These are phyloP conservation scores for Ocimum tenuiflorum DNA, from an alignment of 257 asterid genomes.

Conservation along the genomic window DNA sequence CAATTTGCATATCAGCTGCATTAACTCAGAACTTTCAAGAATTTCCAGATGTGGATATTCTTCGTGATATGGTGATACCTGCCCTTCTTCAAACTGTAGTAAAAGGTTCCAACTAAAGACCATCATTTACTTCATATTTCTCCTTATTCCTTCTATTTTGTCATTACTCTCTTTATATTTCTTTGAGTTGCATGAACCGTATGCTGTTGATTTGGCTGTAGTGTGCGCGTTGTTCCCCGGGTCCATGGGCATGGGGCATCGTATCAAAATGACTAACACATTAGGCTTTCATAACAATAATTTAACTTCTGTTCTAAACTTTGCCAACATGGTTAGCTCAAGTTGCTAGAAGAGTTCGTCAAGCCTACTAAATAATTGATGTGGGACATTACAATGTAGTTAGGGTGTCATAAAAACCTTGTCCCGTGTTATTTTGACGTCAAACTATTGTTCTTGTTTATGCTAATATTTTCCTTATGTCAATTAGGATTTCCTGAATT, in stretches of 20 bases:
- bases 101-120: constrained; percentile 50
- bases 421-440: background rate
- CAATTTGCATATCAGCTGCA: constrained; percentile 54
- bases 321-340: background rate
- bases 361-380: background rate
- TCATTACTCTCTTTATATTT: background rate
- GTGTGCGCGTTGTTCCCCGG: background rate
- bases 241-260: no score
- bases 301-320: no score
- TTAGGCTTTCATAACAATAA: no score
- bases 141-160: background rate
- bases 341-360: background rate
- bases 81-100: constrained; percentile 63
- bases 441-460: background rate
- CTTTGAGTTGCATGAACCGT: background rate
- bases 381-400: background rate
- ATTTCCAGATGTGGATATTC: constrained; percentile 30
- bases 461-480: constrained; percentile 17
- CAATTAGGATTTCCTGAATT: constrained; percentile 59
- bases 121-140: background rate
- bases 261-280: no score
- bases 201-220: constrained; percentile 7
- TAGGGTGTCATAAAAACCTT: background rate
- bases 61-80: constrained; percentile 65
- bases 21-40: constrained; percentile 28